These are phyloP conservation scores for Podila epicladia DNA, from an alignment of 192 early-diverging fungal genomes.

Conservation along the genomic window DNA sequence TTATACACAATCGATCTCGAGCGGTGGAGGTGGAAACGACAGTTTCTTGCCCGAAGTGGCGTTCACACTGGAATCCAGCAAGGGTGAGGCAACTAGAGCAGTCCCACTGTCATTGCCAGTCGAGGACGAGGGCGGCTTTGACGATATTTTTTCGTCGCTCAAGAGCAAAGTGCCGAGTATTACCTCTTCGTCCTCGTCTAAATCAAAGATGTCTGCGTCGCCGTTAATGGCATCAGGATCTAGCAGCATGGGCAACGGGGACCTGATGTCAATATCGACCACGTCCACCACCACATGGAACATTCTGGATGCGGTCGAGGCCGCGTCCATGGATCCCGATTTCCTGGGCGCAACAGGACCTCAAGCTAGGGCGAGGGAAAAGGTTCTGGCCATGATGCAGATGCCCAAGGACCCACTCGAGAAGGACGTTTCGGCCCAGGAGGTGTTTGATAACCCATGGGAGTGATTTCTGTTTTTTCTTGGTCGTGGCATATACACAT, in stretches of 20 bases:
- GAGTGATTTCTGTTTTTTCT: constrained; percentile 12
- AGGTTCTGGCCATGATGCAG: constrained; percentile 63
- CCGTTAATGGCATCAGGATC: neutral
- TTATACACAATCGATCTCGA: constrained; percentile 32
- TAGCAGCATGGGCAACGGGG: neutral
- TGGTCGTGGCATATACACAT: neutral
- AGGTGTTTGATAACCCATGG: constrained; percentile 53
- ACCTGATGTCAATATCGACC: neutral
- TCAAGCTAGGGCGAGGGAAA: constrained; percentile 13
- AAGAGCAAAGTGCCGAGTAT: neutral
- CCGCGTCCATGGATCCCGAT: constrained; percentile 31
- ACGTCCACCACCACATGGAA: constrained; percentile 17
- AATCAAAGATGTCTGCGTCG: neutral
- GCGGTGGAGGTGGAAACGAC: neutral
- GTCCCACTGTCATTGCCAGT: constrained; percentile 3
- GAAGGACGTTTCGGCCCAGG: constrained; percentile 67
- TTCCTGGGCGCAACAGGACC: constrained; percentile 22
- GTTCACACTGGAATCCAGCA: constrained; percentile 1
- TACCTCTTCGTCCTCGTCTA: neutral
- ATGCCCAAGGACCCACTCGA: constrained; percentile 75
- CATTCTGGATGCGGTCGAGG: constrained; percentile 38
- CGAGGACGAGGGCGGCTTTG: constrained; percentile 35
- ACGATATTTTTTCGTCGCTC: constrained; percentile 29
- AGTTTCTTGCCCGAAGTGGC: constrained; percentile 9
- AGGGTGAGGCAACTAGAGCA: neutral